phyloP scores from a whole-genome alignment of 2,329 filamentous ascomycete genomes.

The Cladosporium sp. region DNA sequence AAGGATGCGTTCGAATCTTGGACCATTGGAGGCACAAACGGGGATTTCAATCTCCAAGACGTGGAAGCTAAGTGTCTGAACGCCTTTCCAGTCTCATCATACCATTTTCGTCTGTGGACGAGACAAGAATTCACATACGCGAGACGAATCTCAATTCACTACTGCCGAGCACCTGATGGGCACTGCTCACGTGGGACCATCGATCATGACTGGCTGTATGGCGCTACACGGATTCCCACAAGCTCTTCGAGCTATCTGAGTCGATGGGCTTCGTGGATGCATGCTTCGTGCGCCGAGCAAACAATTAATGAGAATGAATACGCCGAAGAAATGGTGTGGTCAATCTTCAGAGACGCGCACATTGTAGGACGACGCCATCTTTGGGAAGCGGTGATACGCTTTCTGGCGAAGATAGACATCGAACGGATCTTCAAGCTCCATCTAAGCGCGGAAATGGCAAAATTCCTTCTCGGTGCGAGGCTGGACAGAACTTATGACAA shows the following conservation, averaged over 20 bases:
- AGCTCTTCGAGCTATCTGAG: background rate
- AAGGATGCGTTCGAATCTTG: background rate
- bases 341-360: background rate
- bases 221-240: too few species aligned
- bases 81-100: background rate
- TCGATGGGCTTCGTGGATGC: background rate
- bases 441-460: background rate
- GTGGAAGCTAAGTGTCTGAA: background rate
- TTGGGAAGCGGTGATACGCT: too few species aligned
- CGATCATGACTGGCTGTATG: background rate
- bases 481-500: background rate
- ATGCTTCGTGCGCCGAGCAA: too few species aligned
- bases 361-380: background rate
- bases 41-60: background rate
- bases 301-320: too few species aligned
- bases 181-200: background rate
- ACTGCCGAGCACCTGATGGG: background rate
- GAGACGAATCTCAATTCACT: background rate
- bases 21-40: background rate
- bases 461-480: background rate
- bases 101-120: conserved; percentile 1
- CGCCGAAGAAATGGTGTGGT: background rate
- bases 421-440: too few species aligned
- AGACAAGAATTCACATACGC: conserved; percentile 1
- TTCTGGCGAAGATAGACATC: too few species aligned